Conservation (phyloP, 2,329 filamentous ascomycete species). For the Alternaria alternata region DNA sequence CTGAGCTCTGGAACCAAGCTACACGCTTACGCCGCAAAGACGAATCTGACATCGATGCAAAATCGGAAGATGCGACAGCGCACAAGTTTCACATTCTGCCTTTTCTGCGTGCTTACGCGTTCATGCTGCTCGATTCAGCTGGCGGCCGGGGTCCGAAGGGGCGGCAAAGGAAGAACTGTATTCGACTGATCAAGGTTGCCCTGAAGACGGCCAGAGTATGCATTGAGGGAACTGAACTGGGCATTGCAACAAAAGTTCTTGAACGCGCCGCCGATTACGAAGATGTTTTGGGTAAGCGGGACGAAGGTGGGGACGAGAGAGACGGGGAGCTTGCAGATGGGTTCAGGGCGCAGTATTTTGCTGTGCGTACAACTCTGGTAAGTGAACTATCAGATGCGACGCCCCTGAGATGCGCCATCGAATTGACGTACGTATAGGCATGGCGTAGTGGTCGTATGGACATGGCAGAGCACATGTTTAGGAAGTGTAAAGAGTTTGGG, state of each 20-base stretch:
- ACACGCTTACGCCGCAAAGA: constrained; percentile 57
- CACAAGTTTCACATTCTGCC: constrained; percentile 32
- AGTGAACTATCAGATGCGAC: constrained; percentile 24
- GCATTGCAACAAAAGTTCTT: constrained; percentile 67
- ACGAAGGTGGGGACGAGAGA: constrained; percentile 31
- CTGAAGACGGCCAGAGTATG: constrained; percentile 72
- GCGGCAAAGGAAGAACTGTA: constrained; percentile 37
- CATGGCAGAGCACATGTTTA: constrained; percentile 80
- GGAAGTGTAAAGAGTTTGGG: constrained; percentile 59
- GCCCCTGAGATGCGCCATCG: no score
- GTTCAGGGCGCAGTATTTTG: constrained; percentile 69
- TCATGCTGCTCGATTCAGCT: constrained; percentile 68
- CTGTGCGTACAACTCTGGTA: constrained; percentile 73
- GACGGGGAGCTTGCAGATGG: constrained; percentile 43
- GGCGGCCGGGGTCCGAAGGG: constrained; percentile 29
- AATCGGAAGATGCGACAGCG: constrained; percentile 43
- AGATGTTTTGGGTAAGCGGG: constrained; percentile 32
- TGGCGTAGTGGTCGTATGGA: constrained; percentile 78
- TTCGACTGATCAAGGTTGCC: constrained; percentile 71
- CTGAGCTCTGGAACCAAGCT: constrained; percentile 72
- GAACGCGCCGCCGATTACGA: constrained; percentile 68
- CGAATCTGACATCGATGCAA: constrained; percentile 13
- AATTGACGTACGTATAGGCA: constrained; percentile 58
- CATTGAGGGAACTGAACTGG: constrained; percentile 65
- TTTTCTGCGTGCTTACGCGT: constrained; percentile 66